These are phyloP conservation scores for Geotrichum europaeum DNA, from an alignment of 1,139 yeast genomes.

Conservation along the genomic window DNA sequence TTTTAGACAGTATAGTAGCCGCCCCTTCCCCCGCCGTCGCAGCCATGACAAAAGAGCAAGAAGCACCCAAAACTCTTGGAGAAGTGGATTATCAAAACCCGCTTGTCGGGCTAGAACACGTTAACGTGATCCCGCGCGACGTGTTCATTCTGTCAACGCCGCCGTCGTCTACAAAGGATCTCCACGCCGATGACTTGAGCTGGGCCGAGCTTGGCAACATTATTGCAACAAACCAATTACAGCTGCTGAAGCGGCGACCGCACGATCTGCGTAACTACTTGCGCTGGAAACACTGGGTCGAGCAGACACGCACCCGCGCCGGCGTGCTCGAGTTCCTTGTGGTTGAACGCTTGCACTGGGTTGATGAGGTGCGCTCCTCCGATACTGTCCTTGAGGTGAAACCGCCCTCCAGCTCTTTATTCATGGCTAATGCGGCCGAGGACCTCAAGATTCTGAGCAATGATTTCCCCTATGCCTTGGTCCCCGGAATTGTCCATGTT, in stretches of 20 bases:
- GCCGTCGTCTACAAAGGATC: neutral
- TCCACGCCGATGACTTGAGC: conserved; percentile 6
- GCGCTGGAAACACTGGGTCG: conserved; percentile 29
- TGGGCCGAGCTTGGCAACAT: conserved; percentile 12
- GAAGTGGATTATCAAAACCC: conserved; percentile 13
- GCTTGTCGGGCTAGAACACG: conserved; percentile 13
- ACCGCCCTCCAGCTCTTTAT: conserved; percentile 18
- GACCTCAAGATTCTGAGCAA: conserved; percentile 37
- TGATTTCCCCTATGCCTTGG: conserved; percentile 40
- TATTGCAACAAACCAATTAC: conserved; percentile 24
- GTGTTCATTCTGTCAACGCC: conserved; percentile 10
- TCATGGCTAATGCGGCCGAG: conserved; percentile 24
- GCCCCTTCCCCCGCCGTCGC: too few species aligned
- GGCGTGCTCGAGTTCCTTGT: conserved; percentile 32
- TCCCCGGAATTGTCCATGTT: conserved; percentile 34
- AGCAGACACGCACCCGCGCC: conserved; percentile 19
- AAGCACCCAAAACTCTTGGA: neutral
- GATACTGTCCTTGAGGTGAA: conserved; percentile 11
- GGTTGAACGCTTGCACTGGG: conserved; percentile 31
- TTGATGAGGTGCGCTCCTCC: conserved; percentile 8
- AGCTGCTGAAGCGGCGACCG: conserved; percentile 32
- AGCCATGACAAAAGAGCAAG: neutral
- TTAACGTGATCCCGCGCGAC: conserved; percentile 15
- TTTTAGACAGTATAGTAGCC: neutral
- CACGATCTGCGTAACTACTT: conserved; percentile 32